Evolutionary conservation across 106 monocot genomes (phyloP).

Genomic region (Dendrobium huoshanense): DNA sequence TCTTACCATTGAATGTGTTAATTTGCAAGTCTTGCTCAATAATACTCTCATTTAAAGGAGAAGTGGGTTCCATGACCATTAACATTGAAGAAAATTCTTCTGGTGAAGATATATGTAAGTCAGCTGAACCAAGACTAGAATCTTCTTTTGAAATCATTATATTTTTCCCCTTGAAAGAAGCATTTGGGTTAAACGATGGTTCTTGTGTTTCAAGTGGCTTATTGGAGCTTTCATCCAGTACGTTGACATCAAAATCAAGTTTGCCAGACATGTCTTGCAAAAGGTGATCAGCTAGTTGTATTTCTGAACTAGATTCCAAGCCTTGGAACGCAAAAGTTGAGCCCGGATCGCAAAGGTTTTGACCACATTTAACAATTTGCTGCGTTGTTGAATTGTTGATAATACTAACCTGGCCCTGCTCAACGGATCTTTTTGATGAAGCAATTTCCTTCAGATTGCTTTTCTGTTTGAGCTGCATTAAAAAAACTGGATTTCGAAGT

Average conservation of each 20-base stretch:
- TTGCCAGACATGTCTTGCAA: conserved; percentile 15
- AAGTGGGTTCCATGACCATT: too few relatives aligned
- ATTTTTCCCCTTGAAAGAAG: conserved; percentile 6
- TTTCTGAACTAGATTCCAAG: background rate
- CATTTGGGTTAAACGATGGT: background rate
- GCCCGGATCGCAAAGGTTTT: background rate
- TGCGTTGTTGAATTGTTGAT: conserved; percentile 9
- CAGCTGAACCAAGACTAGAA: too few relatives aligned
- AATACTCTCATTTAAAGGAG: background rate
- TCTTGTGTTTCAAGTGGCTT: background rate
- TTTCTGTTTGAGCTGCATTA: conserved; percentile 27
- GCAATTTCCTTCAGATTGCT: conserved; percentile 25
- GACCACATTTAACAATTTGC: conserved; percentile 1
- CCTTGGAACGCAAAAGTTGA: conserved; percentile 12
- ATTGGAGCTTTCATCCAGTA: conserved; percentile 10
- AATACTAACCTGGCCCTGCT: conserved; percentile 11
- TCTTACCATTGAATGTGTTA: background rate
- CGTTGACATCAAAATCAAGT: conserved; percentile 1
- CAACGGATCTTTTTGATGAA: conserved; percentile 37
- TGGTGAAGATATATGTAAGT: too few relatives aligned
- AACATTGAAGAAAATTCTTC: too few relatives aligned
- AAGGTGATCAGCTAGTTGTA: conserved; percentile 8
- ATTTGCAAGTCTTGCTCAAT: background rate
- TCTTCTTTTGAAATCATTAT: conserved; percentile 5
- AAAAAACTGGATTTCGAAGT: conserved; percentile 42